phyloP scores from a whole-genome alignment of 179 eudicot genomes.

The Beta macrorhiza region DNA sequence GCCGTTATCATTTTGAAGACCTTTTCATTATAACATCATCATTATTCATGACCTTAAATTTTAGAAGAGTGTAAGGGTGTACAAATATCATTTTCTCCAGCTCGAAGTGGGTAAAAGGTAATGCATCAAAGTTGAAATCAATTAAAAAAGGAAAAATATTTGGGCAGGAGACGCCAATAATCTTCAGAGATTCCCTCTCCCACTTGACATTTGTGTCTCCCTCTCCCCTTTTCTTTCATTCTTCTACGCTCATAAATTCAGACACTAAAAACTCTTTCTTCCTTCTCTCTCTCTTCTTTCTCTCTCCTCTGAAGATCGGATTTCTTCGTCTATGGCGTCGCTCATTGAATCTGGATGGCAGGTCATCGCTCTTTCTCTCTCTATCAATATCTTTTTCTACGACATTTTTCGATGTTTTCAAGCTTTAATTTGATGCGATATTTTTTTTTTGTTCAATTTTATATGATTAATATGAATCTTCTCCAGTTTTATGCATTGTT shows the following conservation, averaged over 20 bases:
- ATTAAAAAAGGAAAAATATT: not conserved
- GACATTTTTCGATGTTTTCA: not conserved
- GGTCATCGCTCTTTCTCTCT: constrained; percentile 30
- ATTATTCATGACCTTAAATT: too few species aligned
- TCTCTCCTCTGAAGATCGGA: constrained; percentile 26
- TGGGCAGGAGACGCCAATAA: not conserved
- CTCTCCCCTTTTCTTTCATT: constrained; percentile 16
- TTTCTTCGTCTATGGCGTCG: constrained; percentile 47
- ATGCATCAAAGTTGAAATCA: not conserved
- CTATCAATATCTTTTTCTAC: not conserved
- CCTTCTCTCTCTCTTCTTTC: not conserved
- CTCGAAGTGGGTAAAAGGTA: too few species aligned
- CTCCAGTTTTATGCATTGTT: not conserved
- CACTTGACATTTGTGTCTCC: constrained; percentile 18
- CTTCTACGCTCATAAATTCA: constrained; percentile 8
- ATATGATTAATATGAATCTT: not conserved
- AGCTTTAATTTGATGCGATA: not conserved
- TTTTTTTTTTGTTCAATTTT: not conserved
- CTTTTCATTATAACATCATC: too few species aligned
- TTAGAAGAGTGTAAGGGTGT: too few species aligned
- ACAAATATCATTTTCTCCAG: too few species aligned
- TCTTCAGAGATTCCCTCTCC: constrained; percentile 12
- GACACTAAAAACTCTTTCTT: not conserved
- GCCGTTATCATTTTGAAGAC: too few species aligned
- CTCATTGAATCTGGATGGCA: constrained; percentile 62